Evolutionary conservation across 352 stramenopile species (phyloP), one percentile per base, ranked within the genome.

Genomic region (Pseudoperonospora humuli): DNA sequence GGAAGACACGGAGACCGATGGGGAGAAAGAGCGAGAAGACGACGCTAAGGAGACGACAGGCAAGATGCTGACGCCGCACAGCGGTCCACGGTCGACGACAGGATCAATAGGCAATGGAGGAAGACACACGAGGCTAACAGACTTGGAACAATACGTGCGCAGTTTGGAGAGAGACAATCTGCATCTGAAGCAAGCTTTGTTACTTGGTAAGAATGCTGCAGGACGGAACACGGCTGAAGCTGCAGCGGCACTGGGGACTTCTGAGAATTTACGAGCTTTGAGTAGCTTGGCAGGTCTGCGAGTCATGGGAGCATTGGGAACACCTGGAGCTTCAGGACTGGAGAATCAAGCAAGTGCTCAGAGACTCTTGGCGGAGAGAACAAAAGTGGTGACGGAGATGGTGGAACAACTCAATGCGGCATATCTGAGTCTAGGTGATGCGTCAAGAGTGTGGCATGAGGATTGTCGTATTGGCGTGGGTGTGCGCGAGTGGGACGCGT

Each of bases 381-480:
- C 70, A n/a, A 78, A 76, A 23, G 61, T 89, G 13, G 76, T 89
- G 40, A 81, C 75, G 13, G 75, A 86, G 50, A 89, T 89, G 76
- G 76, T 89, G 20, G 72, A 85, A 43, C 71, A 77, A 38, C 61
- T 89, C 3, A 89, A 89, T 48, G 67, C 70, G 9, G 47, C 72
- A 19, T 80, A 77, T 44, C 40, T 89, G 34, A 85, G 72, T 58
- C 57, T 89, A 3, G 66, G 64, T 20, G 75, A 86, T 35, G 71
- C 73, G 7, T 65, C 72, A 8, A 70, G 71, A 15, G 75, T 89
- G 37, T 89, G 76, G 76, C 76, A 89, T 46, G 53, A 79, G 26
- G 53, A 89, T 50, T 89, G 76, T 39, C 74, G 75, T 18, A 75
- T 89, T 15, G 70, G 76, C 35, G 69, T 86, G 1, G 76, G 76